These are phyloP conservation scores for Kuraishia borneana DNA, from an alignment of 805 yeast genomes.

Conservation along the genomic window DNA sequence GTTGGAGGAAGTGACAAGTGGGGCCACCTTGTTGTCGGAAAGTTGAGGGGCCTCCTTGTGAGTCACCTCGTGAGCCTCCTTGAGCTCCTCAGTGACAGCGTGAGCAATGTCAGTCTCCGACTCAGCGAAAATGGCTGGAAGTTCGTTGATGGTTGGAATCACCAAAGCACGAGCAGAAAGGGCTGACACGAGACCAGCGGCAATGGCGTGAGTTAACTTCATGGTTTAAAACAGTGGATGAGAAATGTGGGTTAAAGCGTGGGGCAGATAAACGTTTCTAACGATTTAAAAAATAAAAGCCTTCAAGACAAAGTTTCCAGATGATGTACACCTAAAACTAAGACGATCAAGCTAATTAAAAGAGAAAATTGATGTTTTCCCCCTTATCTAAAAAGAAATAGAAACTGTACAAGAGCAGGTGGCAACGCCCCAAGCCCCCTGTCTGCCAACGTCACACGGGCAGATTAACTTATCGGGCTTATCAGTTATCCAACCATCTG, in stretches of 20 bases:
- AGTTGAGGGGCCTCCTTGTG: background rate
- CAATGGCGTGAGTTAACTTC: slow-evolving; percentile 12
- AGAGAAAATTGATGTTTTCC: too few species aligned
- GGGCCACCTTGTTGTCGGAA: slow-evolving; percentile 19
- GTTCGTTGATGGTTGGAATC: slow-evolving; percentile 31
- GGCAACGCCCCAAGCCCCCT: too few species aligned
- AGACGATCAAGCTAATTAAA: too few species aligned
- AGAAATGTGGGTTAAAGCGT: background rate
- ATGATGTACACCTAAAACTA: too few species aligned
- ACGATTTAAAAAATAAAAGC: background rate
- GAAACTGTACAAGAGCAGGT: too few species aligned
- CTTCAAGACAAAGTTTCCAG: background rate
- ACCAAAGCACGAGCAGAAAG: slow-evolving; percentile 40
- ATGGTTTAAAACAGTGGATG: slow-evolving; percentile 2
- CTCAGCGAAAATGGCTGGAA: slow-evolving; percentile 6
- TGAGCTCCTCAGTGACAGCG: background rate
- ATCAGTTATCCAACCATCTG: slow-evolving; percentile 21
- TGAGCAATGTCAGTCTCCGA: background rate
- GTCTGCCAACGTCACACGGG: too few species aligned
- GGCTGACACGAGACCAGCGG: slow-evolving; percentile 14
- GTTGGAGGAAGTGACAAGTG: slow-evolving; percentile 32
- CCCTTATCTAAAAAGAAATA: too few species aligned
- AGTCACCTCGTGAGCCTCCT: background rate
- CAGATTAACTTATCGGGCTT: too few species aligned
- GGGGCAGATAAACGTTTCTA: background rate